Evolutionary conservation across 495 filamentous ascomycete genomes (phyloP), one percentile per base, ranked within the genome.

Genomic region (Immersiella caudata): DNA sequence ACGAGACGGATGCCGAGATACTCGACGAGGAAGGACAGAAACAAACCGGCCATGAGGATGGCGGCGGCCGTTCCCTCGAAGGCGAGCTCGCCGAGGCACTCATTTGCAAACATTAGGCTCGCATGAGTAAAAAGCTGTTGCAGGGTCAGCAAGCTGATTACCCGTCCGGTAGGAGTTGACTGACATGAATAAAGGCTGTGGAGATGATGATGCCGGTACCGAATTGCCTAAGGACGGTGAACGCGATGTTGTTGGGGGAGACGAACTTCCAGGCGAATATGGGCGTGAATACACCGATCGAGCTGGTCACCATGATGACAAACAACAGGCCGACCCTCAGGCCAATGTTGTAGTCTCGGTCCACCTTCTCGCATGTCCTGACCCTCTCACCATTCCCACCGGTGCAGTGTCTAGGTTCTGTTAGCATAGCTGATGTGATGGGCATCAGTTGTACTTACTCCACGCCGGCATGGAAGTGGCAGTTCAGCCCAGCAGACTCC

Each of bases 141-240:
- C 16, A 20, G 24, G 7, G 21, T 16, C 16, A 24, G 52, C 25
- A 35, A 46, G 26, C 12, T 26, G 33, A 12, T 12, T 59, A 57
- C 6, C 18, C 14, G 5, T 27, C 0, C n/a, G 21, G 46, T 46
- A n/a, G 14, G 26, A 29, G 62, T 46, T 4, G 66, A 54, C 82
- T 74, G 64, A 89, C 85, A 71, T 93, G 90, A 21, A 92, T 78
- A 62, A 91, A 90, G 16, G 88, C 89, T 0, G 90, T 93, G 5
- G 90, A 82, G 54, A 92, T 81, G 66, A 93, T 87, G 22, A 92
- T 85, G 1, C 90, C 90, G 0, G 90, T 91, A 6, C 90, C 90
- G 65, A 93, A 92, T 65, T 93, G 89, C 69, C 89, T 86, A 27
- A 90, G 79, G 14, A 84, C 70, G 20, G 84, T 82, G 57, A 85